phyloP scores from a whole-genome alignment of 345 rosid genomes.

The Sisymbrium irio region DNA sequence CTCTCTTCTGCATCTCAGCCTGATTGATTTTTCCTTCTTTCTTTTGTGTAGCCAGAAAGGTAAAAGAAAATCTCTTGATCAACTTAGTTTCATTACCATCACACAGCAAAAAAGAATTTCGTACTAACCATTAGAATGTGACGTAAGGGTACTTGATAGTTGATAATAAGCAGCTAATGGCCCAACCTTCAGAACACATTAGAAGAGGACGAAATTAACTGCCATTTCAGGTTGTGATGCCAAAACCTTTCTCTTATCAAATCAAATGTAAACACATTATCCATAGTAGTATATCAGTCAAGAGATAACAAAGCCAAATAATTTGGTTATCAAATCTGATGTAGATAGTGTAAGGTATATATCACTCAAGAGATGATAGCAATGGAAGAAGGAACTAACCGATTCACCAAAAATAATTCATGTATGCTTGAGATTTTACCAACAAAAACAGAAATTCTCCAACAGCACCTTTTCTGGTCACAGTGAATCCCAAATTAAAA shows the following conservation, averaged over 20 bases:
- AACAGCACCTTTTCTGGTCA: constrained; percentile 65
- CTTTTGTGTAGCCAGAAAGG: constrained; percentile 47
- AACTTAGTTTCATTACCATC: neutral
- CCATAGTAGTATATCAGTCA: too few relatives aligned
- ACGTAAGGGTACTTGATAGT: too few relatives aligned
- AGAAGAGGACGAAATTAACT: too few relatives aligned
- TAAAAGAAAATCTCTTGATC: neutral
- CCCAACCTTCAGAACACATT: too few relatives aligned
- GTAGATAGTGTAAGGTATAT: too few relatives aligned
- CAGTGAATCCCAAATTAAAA: constrained; percentile 6
- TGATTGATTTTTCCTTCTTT: constrained; percentile 46
- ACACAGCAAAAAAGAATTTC: too few relatives aligned
- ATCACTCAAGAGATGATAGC: neutral
- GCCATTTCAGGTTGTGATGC: too few relatives aligned
- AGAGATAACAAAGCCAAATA: neutral
- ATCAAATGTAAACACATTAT: too few relatives aligned
- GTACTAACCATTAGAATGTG: too few relatives aligned
- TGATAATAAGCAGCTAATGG: too few relatives aligned
- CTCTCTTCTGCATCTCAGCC: constrained; percentile 54
- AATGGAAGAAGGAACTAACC: constrained; percentile 39
- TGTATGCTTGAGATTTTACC: constrained; percentile 83
- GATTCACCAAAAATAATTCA: constrained; percentile 94
- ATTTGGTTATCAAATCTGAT: too few relatives aligned
- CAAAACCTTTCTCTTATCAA: too few relatives aligned
- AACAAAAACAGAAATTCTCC: constrained; percentile 80